Conservation (phyloP, 2,329 filamentous ascomycete species). For the Microcyclosporella mali region DNA sequence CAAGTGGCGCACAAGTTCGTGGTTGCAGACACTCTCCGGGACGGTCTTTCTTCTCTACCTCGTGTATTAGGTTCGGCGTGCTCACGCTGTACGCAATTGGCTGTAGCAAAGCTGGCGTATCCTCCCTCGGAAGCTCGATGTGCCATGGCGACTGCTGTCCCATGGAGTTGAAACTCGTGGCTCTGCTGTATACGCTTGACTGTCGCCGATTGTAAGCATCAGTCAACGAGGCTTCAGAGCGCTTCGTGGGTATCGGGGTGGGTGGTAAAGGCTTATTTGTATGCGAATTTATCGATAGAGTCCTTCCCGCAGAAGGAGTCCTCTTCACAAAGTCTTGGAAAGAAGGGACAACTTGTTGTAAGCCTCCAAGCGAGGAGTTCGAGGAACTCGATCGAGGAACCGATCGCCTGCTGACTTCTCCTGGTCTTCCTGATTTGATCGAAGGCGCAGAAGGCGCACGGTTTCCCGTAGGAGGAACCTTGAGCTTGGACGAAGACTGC, state of each 20-base stretch:
- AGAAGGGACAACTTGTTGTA: conserved; percentile 26
- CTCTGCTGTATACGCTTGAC: conserved; percentile 32
- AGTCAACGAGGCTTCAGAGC: background rate
- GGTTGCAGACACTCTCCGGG: conserved; percentile 17
- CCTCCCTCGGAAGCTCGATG: conserved; percentile 19
- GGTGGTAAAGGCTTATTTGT: conserved; percentile 30
- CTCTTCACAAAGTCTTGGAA: conserved; percentile 30
- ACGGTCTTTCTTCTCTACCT: background rate
- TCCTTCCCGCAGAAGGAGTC: conserved; percentile 27
- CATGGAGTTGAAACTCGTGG: conserved; percentile 21
- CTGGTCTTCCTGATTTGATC: conserved; percentile 1
- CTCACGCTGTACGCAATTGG: conserved; percentile 27
- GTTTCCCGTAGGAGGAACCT: conserved; percentile 7
- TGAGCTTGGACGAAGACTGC: conserved; percentile 6
- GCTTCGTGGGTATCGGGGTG: conserved; percentile 13
- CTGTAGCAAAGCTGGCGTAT: conserved; percentile 19
- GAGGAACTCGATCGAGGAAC: conserved; percentile 13
- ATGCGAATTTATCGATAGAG: conserved; percentile 20
- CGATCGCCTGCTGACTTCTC: conserved; percentile 10
- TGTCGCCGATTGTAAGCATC: conserved; percentile 15
- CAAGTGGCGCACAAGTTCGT: conserved; percentile 24
- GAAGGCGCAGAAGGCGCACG: conserved; percentile 8
- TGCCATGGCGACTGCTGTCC: conserved; percentile 13
- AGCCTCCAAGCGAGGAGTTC: conserved; percentile 18
- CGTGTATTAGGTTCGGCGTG: conserved; percentile 11